Base-by-base conservation (phyloP, 306 rosid genomes). In the Quercus alba region DNA sequence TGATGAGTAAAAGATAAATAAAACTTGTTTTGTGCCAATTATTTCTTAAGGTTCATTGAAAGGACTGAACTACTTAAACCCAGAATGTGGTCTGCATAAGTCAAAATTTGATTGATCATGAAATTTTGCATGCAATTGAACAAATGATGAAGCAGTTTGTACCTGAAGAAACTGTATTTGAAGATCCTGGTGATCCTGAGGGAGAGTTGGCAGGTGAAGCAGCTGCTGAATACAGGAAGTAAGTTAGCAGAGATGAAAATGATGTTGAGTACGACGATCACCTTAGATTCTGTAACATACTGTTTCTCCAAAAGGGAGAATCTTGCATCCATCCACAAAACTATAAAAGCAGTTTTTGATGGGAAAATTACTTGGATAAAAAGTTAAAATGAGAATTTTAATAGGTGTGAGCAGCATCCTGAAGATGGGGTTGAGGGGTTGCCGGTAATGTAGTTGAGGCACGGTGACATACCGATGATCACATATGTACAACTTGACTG, bases 401-500 rank as follows among this genome's bases (percentile, higher is more conserved):
- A 4, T 5, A 4, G 59, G 58, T 33, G 35, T 15, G 94, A 41
- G 87, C 99, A 95, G 84, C 99, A 95, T 15, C 75, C 76, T 5
- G 96, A 85, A 57, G 94, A 80, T 10, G 99, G 98, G 19, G 81
- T 87, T 4, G 96, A 90, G 26, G 99, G 77, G 67, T 91, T 89
- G 11, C 98, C 98, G 0, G 85, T 76, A 3, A 91, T 88, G 79
- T 89, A 93, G 74, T 82, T 81, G 0, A 95, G 90, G 87, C 99
- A 95, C 0, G 99, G 94, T 4, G 44, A 38, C 44, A 38, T 38
- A 38, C 44, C 6, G 44, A 38, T 38, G 44, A 38, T 38, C 44
- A 6, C 44, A 38, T 35, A 6, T 1, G 9, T 35, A 35, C 44
- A 35, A 6, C 44, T 35, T 35, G 41, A 6, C 44, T 35, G 44